Evolutionary conservation across 768 basidiomycete genomes (phyloP), one percentile per base, ranked within the genome.

Genomic region (button mushroom (Agaricus bisporus)): DNA sequence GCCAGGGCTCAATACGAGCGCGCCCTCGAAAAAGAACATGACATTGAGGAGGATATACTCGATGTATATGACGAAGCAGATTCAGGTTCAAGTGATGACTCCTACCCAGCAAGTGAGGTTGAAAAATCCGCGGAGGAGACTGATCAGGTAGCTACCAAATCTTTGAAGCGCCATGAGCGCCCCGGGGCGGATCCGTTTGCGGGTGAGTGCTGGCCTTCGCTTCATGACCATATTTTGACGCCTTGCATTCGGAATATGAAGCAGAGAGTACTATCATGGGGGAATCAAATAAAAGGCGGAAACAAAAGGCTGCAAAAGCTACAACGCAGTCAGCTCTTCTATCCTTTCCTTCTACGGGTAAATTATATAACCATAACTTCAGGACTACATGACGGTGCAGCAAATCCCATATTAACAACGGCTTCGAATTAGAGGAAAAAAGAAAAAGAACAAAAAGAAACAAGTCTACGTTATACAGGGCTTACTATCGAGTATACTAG

Each of bases 1-100:
- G 83, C 79, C 52, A 78, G 87, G 2, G 81, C 77, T 46, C 72
- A 81, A 56, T 86, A 88, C 59, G 77, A 86, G 61, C 72, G 73
- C 59, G 70, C 80, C 48, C 59, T 87, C 36, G 72, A 73, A 41
- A 78, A 78, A 52, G 75, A 74, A 45, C 78, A 77, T 48, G 75
- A 73, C 9, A 72, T 73, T 12, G 76, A 77, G 17, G 73, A 67
- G 18, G 71, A 67, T 11, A 54, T 36, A 15, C 61, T 75, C 20
- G 64, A 76, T 55, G 68, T 77, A 5, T 72, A 72, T 49, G 70
- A 71, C 28, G 73, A 70, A 7, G 70, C 67, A 29, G 61, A 54
- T 20, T 63, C 60, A 39, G 45, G 54, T 29, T 66, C 66, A 5
- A 69, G 67, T 35, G 62, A 55, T 39, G 59, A 56, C 32, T n/a